Conservation (phyloP, 148 eudicot genomes). For the Camellia lanceoleosa region DNA sequence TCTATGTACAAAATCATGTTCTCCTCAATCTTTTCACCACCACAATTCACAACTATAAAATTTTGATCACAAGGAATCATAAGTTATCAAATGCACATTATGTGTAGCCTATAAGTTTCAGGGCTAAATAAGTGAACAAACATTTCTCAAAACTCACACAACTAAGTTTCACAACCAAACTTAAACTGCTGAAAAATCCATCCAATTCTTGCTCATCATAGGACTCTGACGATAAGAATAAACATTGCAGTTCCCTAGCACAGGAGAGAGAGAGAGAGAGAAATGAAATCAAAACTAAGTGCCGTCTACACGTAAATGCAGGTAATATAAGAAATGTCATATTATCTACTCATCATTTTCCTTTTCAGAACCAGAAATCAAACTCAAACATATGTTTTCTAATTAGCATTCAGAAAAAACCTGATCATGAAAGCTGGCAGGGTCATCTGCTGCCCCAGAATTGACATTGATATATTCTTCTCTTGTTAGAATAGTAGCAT, state of each 20-base stretch:
- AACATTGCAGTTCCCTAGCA: background rate
- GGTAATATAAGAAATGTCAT: background rate
- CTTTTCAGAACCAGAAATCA: background rate
- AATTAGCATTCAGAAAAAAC: background rate
- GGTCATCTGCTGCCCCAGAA: no score
- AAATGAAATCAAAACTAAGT: background rate
- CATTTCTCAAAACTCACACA: no score
- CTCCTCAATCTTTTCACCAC: background rate
- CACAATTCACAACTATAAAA: background rate
- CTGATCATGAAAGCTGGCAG: conserved; percentile 1
- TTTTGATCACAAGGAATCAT: no score
- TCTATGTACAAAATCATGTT: background rate
- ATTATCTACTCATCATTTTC: background rate
- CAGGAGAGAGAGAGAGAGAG: background rate
- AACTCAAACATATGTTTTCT: background rate
- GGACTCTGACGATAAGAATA: background rate
- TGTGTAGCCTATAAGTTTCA: background rate
- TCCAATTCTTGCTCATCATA: background rate
- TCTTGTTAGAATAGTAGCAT: background rate
- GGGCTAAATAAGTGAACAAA: no score
- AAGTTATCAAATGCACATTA: no score
- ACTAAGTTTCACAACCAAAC: background rate
- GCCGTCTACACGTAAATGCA: background rate
- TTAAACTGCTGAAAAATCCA: background rate
- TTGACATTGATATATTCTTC: no score